These are phyloP conservation scores for Kitagawia praeruptora DNA, from an alignment of 129 eudicot species.

Conservation along the genomic window DNA sequence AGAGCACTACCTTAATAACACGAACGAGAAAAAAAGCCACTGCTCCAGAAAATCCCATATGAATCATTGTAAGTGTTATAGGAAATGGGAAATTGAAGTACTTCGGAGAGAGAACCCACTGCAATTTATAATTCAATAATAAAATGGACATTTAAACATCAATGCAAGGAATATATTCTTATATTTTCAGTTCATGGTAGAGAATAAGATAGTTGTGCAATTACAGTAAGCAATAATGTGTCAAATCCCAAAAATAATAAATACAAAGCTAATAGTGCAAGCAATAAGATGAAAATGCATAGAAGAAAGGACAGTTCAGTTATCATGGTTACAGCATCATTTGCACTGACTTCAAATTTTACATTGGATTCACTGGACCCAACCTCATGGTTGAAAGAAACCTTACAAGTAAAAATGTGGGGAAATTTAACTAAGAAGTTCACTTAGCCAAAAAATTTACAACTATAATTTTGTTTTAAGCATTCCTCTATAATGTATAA, in stretches of 20 bases:
- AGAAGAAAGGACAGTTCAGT: background rate
- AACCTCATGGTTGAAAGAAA: background rate
- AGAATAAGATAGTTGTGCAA: background rate
- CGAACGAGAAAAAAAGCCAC: slow-evolving; percentile 89
- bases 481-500: background rate
- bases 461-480: background rate
- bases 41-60: slow-evolving; percentile 94
- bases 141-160: background rate
- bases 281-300: background rate
- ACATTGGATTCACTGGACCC: background rate
- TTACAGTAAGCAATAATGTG: background rate
- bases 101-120: slow-evolving; percentile 99
- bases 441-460: background rate
- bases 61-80: slow-evolving; percentile 96
- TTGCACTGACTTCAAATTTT: background rate
- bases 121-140: slow-evolving; percentile 24
- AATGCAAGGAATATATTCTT: background rate
- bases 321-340: background rate
- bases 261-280: background rate
- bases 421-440: background rate
- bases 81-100: slow-evolving; percentile 93
- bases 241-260: background rate
- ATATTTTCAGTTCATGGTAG: background rate
- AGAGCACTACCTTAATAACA: slow-evolving; percentile 71
- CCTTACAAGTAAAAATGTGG: background rate